A percentile compares a stretch with the other conserved stretches of the same genome.
phyloP scores from a whole-genome alignment of 352 stramenopile species.

The Globisporangium iwayamae region DNA sequence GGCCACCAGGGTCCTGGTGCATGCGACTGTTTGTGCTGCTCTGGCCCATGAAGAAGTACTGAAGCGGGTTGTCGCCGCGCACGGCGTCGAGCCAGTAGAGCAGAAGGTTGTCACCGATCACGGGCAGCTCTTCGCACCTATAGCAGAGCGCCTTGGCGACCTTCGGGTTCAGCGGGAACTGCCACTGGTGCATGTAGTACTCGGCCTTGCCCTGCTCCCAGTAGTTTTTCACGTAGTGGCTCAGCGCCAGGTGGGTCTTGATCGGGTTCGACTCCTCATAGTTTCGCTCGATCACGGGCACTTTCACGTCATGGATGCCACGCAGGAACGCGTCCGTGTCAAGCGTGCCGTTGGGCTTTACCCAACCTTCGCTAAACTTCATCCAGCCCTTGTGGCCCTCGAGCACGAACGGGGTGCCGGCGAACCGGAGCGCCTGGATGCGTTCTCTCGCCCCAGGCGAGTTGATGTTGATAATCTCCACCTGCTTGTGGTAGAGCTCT shows the following conservation, averaged over 20 bases:
- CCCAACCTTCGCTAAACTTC: constrained; percentile 62
- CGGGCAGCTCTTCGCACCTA: constrained; percentile 84
- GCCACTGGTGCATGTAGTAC: constrained; percentile 95
- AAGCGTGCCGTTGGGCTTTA: constrained; percentile 50
- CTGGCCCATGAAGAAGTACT: constrained; percentile 95
- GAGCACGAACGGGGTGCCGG: constrained; percentile 67
- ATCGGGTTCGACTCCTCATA: constrained; percentile 78
- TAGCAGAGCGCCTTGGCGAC: constrained; percentile 76
- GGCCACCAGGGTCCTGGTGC: constrained; percentile 87
- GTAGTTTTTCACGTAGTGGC: constrained; percentile 79
- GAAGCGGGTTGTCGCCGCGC: constrained; percentile 86
- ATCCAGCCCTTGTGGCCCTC: constrained; percentile 64
- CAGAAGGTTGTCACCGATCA: constrained; percentile 90
- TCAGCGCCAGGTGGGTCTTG: constrained; percentile 63
- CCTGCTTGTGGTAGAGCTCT: constrained; percentile 54
- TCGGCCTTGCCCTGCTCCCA: constrained; percentile 75
- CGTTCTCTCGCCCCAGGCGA: constrained; percentile 43
- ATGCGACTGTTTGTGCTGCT: constrained; percentile 87
- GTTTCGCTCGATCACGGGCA: constrained; percentile 74
- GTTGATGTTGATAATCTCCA: constrained; percentile 68
- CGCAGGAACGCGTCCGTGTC: constrained; percentile 56
- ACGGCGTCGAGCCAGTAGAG: constrained; percentile 90
- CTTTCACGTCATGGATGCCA: constrained; percentile 75
- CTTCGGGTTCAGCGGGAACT: constrained; percentile 87
- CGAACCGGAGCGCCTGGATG: constrained; percentile 61